Base-by-base conservation (phyloP, 2,329 filamentous ascomycete genomes). In the Neoarthrinium moseri region DNA sequence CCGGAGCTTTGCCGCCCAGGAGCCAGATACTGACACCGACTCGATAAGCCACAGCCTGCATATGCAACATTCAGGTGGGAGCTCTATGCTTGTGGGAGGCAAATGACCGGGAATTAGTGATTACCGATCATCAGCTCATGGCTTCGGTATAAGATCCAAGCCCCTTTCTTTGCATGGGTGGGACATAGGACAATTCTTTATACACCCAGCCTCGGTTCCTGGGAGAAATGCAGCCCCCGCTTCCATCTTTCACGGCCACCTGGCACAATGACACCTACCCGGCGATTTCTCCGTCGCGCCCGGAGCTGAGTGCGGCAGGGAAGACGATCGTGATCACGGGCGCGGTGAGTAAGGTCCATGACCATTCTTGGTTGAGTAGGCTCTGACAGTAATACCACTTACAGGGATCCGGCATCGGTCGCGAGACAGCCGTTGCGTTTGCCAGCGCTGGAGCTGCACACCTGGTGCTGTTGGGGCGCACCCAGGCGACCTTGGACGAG, bases 181-280 rank as follows among this genome's bases (percentile, higher is more conserved):
- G n/a, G n/a, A n/a, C n/a, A n/a, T n/a, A n/a, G n/a, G n/a, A n/a
- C n/a, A n/a, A n/a, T n/a, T n/a, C n/a, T n/a, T n/a, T n/a, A n/a
- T n/a, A n/a, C n/a, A n/a, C n/a, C n/a, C n/a, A n/a, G n/a, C n/a
- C n/a, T n/a, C n/a, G n/a, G n/a, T n/a, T n/a, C n/a, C n/a, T n/a
- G n/a, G n/a, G n/a, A n/a, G n/a, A n/a, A n/a, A 29, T 29, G 26
- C 26, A 29, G 26, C 26, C 26, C n/a, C 26, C 26, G 8, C 26
- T 29, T 8, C 26, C 26, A n/a, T 29, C 26, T n/a, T 8, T n/a
- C 26, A 29, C 26, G 26, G 8, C 26, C 8, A 42, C 39, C n/a
- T 42, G 39, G 39, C 39, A 42, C 39, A 42, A 42, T 2, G 29
- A 42, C 12, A 17, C 26, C 8, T 42, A 42, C 20, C 15, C 24